Percentiles rank a stretch among this genome's conserved stretches.
phyloP scores from a whole-genome alignment of 2,329 filamentous ascomycete species.

The Colletotrichum endophyticum region DNA sequence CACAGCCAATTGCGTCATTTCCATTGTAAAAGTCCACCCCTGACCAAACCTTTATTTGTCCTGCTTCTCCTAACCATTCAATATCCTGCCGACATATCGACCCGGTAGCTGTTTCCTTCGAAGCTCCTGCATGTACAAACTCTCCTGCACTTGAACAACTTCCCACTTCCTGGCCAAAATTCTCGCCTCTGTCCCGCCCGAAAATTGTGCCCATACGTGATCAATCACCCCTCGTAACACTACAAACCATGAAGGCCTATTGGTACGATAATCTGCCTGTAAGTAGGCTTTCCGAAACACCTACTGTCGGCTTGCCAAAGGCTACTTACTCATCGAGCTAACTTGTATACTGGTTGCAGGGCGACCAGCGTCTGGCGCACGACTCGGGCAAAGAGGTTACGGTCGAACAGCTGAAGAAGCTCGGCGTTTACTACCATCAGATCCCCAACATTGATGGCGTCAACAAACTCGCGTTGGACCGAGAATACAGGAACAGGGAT shows the following conservation, averaged over 20 bases:
- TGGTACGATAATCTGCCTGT: slow-evolving; percentile 61
- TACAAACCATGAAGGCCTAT: slow-evolving; percentile 57
- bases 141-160: neutral
- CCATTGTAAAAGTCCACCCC: neutral
- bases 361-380: slow-evolving; percentile 91
- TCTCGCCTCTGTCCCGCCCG: neutral
- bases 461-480: slow-evolving; percentile 73
- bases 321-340: neutral
- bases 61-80: neutral
- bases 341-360: slow-evolving; percentile 53
- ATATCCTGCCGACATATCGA: neutral
- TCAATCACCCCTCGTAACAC: neutral
- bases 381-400: slow-evolving; percentile 78
- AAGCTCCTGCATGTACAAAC: neutral
- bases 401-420: slow-evolving; percentile 66
- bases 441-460: slow-evolving; percentile 70
- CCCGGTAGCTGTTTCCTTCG: neutral
- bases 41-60: neutral
- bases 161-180: neutral
- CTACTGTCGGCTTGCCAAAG: neutral
- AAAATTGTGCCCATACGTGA: neutral
- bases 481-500: slow-evolving; percentile 93
- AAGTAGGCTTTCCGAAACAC: slow-evolving; percentile 29
- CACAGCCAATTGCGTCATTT: slow-evolving; percentile 15
- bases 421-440: slow-evolving; percentile 83